Evolutionary conservation across 2,329 filamentous ascomycete genomes (phyloP).

Genomic region (Aspergillus pseudoterreus): DNA sequence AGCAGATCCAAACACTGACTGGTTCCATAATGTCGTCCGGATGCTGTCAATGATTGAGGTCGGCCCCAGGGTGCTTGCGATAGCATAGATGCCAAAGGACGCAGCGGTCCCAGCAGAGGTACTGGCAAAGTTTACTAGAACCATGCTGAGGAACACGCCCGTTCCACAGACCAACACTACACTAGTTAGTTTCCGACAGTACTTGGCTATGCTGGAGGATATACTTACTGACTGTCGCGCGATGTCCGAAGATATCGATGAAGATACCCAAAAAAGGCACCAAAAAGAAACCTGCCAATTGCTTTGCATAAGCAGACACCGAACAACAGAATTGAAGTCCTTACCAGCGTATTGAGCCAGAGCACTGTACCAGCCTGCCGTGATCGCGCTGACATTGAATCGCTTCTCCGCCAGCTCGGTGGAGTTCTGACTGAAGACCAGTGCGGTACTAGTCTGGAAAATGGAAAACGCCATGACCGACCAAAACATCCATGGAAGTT

Average conservation of each 20-base stretch:
- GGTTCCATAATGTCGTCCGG: constrained; percentile 58
- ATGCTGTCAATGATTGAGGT: constrained; percentile 60
- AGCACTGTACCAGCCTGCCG: constrained; percentile 59
- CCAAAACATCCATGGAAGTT: constrained; percentile 61
- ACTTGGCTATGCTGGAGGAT: no score
- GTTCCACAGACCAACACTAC: constrained; percentile 42
- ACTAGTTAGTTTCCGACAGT: constrained; percentile 21
- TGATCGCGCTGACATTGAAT: constrained; percentile 53
- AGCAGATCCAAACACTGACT: constrained; percentile 58
- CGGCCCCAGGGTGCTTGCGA: constrained; percentile 54
- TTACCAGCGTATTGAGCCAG: constrained; percentile 52
- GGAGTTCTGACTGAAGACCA: constrained; percentile 55
- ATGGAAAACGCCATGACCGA: constrained; percentile 52
- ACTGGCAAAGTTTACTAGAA: constrained; percentile 51
- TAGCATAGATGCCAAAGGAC: constrained; percentile 57
- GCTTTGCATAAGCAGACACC: background rate
- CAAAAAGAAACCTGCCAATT: constrained; percentile 48
- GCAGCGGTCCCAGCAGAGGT: constrained; percentile 53
- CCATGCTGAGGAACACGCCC: constrained; percentile 53
- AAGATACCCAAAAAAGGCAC: constrained; percentile 56
- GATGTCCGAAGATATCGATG: constrained; percentile 54
- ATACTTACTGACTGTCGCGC: constrained; percentile 43
- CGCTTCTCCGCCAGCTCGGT: constrained; percentile 60
- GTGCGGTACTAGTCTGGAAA: constrained; percentile 56
- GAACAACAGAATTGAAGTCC: background rate